Conservation (phyloP, 176 grass and related monocot genomes). For the Raddia guianensis region DNA sequence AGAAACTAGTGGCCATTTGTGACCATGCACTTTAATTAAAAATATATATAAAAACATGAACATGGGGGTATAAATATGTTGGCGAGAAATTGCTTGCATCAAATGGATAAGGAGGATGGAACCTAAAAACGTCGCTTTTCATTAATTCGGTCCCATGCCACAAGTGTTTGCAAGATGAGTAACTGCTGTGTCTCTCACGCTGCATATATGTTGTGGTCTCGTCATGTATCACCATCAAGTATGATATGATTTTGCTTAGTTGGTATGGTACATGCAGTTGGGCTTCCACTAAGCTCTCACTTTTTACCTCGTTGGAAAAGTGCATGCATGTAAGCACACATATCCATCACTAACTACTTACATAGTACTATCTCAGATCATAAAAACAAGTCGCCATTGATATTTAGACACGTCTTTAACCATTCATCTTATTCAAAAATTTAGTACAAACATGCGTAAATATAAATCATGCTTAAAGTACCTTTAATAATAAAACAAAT, state of each 20-base stretch:
- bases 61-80: neutral
- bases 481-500: too few species aligned
- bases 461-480: too few species aligned
- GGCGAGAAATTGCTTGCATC: neutral
- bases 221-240: neutral
- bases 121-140: conserved; percentile 51
- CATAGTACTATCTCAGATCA: too few species aligned
- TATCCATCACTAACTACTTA: neutral
- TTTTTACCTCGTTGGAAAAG: too few species aligned
- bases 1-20: conserved; percentile 14
- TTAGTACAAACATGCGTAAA: too few species aligned
- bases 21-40: neutral
- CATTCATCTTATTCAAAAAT: too few species aligned
- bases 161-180: conserved; percentile 3
- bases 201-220: neutral
- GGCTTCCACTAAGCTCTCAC: neutral
- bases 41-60: neutral
- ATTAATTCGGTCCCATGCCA: conserved; percentile 46
- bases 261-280: neutral
- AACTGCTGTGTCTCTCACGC: conserved; percentile 1
- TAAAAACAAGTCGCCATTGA: too few species aligned
- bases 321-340: too few species aligned
- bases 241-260: neutral
- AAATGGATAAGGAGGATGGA: conserved; percentile 32
- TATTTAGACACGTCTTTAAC: too few species aligned